These are phyloP conservation scores for Coemansia sp. DNA, from an alignment of 192 early-diverging fungal species.

Conservation along the genomic window DNA sequence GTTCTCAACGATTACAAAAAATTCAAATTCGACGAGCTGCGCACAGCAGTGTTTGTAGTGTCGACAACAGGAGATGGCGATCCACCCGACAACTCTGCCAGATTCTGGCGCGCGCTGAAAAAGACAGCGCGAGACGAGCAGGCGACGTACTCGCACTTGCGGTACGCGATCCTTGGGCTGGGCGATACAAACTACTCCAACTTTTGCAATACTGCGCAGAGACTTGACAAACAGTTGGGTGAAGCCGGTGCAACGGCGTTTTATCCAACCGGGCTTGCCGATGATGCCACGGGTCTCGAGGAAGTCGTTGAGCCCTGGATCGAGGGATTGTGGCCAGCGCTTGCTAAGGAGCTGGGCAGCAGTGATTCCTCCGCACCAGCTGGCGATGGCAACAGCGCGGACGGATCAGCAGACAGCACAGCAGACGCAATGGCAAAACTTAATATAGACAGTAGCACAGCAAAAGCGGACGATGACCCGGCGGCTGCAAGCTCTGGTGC, in stretches of 20 bases:
- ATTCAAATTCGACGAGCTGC: slow-evolving; percentile 34
- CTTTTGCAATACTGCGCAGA: slow-evolving; percentile 84
- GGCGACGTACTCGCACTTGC: slow-evolving; percentile 24
- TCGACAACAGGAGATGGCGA: slow-evolving; percentile 97
- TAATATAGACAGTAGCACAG: neutral
- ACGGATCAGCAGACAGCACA: neutral
- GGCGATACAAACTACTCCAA: slow-evolving; percentile 96
- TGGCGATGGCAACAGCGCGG: neutral
- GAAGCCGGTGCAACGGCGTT: slow-evolving; percentile 75
- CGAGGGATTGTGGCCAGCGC: slow-evolving; percentile 71
- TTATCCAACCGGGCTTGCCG: slow-evolving; percentile 78
- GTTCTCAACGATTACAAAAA: slow-evolving; percentile 77
- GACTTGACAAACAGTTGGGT: slow-evolving; percentile 73
- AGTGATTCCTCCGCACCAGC: neutral
- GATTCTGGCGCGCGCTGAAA: slow-evolving; percentile 84
- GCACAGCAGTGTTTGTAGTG: slow-evolving; percentile 68
- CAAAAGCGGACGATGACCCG: neutral
- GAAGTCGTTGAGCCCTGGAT: slow-evolving; percentile 91
- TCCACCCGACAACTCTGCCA: slow-evolving; percentile 90
- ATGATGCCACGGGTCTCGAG: slow-evolving; percentile 93
- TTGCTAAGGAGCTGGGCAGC: slow-evolving; percentile 51
- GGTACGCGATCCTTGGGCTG: slow-evolving; percentile 63
- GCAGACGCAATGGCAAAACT: slow-evolving; percentile 5
- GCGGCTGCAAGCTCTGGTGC: neutral
- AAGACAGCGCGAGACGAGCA: slow-evolving; percentile 52